Evolutionary conservation across 2,329 filamentous ascomycete genomes (phyloP).

Genomic region (Sphaerulina musiva): DNA sequence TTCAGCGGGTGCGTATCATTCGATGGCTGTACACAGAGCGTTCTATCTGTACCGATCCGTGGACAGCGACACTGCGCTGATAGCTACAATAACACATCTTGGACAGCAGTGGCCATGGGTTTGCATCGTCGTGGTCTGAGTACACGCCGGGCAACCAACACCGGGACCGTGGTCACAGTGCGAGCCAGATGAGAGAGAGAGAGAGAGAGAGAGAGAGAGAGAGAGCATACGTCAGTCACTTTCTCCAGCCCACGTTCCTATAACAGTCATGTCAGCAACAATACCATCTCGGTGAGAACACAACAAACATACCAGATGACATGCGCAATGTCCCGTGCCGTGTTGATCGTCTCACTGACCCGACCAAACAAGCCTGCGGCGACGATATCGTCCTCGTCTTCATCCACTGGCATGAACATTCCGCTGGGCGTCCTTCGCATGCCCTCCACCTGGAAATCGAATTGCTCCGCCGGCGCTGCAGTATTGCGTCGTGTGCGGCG

Average conservation of each 20-base stretch:
- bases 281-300: background rate
- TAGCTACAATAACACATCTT: background rate
- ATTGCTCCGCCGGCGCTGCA: constrained; percentile 18
- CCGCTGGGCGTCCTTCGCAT: constrained; percentile 76
- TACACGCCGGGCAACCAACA: too few relatives aligned
- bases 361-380: constrained; percentile 63
- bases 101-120: background rate
- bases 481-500: constrained; percentile 14
- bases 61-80: background rate
- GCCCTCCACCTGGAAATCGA: constrained; percentile 48
- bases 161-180: background rate
- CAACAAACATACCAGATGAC: constrained; percentile 48
- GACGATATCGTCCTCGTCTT: constrained; percentile 52
- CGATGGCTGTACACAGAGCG: background rate
- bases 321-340: constrained; percentile 57
- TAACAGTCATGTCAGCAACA: constrained; percentile 5
- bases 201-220: background rate
- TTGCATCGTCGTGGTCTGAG: background rate
- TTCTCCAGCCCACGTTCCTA: constrained; percentile 55
- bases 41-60: background rate
- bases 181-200: background rate
- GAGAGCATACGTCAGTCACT: constrained; percentile 31
- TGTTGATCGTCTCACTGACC: constrained; percentile 71
- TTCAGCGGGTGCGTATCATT: background rate
- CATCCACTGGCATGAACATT: constrained; percentile 83